Evolutionary conservation across 177 flowering plant genomes (phyloP).

Genomic region (Vitis hybrid): DNA sequence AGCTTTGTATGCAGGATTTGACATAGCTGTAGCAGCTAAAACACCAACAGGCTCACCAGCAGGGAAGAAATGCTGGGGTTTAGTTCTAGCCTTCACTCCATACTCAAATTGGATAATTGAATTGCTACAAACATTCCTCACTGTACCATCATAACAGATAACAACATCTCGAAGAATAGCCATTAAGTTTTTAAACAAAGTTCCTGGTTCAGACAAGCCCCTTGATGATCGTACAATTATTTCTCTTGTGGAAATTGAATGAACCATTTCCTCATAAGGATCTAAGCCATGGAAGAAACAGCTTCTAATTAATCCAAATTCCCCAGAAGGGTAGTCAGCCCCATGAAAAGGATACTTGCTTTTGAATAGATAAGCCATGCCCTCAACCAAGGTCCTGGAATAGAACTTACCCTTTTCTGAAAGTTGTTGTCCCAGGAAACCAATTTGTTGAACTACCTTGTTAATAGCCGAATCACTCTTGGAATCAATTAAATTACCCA

Average conservation of each 20-base stretch:
- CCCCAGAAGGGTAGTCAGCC: conserved; percentile 53
- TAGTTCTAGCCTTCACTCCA: conserved; percentile 33
- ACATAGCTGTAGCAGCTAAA: conserved; percentile 95
- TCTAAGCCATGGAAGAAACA: conserved; percentile 81
- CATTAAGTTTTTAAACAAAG: conserved; percentile 88
- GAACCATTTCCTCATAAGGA: conserved; percentile 79
- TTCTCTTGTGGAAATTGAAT: conserved; percentile 86
- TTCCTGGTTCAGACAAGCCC: conserved; percentile 94
- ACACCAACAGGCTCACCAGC: conserved; percentile 98
- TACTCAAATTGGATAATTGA: conserved; percentile 80
- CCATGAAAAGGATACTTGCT: conserved; percentile 39
- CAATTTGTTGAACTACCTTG: conserved; percentile 82
- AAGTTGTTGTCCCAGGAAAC: conserved; percentile 80
- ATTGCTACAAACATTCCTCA: conserved; percentile 76
- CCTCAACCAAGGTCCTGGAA: conserved; percentile 59
- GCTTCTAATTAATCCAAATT: conserved; percentile 64
- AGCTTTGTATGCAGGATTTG: conserved; percentile 97
- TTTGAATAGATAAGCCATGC: conserved; percentile 45
- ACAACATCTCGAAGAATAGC: conserved; percentile 92
- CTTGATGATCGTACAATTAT: conserved; percentile 83
- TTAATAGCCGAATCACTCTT: conserved; percentile 74
- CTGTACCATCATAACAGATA: conserved; percentile 91
- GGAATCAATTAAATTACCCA: conserved; percentile 70
- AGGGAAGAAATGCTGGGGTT: conserved; percentile 38
- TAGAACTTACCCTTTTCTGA: conserved; percentile 71